Evolutionary conservation across 2,329 filamentous ascomycete species (phyloP), one percentile per base, ranked within the genome.

Genomic region (Sclerotinia nivalis): DNA sequence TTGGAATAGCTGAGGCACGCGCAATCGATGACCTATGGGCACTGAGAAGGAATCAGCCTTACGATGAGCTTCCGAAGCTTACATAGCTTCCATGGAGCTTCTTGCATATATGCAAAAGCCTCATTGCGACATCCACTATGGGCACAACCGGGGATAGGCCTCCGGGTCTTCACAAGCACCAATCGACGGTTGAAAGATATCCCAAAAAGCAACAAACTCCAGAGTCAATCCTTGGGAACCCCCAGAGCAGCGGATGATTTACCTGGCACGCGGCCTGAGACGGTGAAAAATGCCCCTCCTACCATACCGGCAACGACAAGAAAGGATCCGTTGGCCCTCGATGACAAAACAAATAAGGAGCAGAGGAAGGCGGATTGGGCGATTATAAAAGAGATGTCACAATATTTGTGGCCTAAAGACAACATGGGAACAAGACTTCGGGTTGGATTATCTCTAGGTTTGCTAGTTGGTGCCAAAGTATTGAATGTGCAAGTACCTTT

Each of bases 401-500:
- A 90, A 72, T 99, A 99, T 80, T 84, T 99, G 31, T 99, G 96
- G 96, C 96, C 96, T 31, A 97, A 96, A 83, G 89, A 94, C 80
- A 92, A 91, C 78, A 80, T 92, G 76, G 89, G 89, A 69, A 96
- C 93, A 4, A 93, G 96, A 79, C 82, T 94, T 72, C 89, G 96
- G 72, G 96, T 99, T 47, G 88, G 91, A 15, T 82, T 97, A 61
- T 93, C 95, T n/a, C 86, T 99, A 4, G 88, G 86, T 10, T 82
- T 99, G 72, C 85, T 99, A 50, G 82, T 99, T 31, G 93, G 94
- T 71, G 93, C 93, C 78, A 99, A 99, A 85, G 88, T 97, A 62
- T 84, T 99, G 77, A 99, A 98, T 80, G 96, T 99, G 22, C 93
- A 99, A 83, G 93, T 99, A 60, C 96, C 96, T 0, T 99, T 99